Evolutionary conservation across 148 eudicot genomes (phyloP).

Genomic region (Cornus controversa): DNA sequence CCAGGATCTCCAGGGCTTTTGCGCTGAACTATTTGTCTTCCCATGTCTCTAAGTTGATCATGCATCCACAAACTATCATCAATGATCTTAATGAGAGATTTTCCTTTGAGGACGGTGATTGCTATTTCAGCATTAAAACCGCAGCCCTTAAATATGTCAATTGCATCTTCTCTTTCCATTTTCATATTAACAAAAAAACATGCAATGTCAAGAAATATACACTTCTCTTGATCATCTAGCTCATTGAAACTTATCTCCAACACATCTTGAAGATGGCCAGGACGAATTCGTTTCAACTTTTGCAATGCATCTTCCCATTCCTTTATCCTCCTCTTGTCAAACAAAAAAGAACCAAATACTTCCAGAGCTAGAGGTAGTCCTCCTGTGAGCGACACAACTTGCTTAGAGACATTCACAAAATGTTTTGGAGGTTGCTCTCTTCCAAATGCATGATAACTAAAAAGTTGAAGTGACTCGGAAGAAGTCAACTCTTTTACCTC

Average conservation of each 20-base stretch:
- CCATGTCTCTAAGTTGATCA: constrained; percentile 58
- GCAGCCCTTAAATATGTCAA: constrained; percentile 41
- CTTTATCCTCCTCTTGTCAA: constrained; percentile 29
- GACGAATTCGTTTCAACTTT: constrained; percentile 33
- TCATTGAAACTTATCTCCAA: constrained; percentile 42
- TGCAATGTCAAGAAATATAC: constrained; percentile 44
- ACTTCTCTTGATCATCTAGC: constrained; percentile 35
- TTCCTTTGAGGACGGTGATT: constrained; percentile 26
- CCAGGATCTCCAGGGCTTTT: constrained; percentile 22
- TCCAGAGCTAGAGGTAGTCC: constrained; percentile 63
- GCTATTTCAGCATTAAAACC: constrained; percentile 37
- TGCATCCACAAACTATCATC: constrained; percentile 42
- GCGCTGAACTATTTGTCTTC: constrained; percentile 45
- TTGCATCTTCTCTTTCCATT: constrained; percentile 28
- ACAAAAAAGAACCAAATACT: constrained; percentile 44
- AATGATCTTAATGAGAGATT: constrained; percentile 42
- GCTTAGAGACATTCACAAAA: constrained; percentile 17
- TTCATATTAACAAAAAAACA: constrained; percentile 41
- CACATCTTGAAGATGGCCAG: constrained; percentile 36
- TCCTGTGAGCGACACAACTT: constrained; percentile 40
- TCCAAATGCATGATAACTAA: constrained; percentile 53
- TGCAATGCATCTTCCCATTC: constrained; percentile 42
- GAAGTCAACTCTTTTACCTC: constrained; percentile 31
- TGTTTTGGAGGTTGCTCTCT: constrained; percentile 36
- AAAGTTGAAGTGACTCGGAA: constrained; percentile 40